phyloP scores from a whole-genome alignment of 176 grass and related monocot genomes.

The Dendrocalamus sinicus region DNA sequence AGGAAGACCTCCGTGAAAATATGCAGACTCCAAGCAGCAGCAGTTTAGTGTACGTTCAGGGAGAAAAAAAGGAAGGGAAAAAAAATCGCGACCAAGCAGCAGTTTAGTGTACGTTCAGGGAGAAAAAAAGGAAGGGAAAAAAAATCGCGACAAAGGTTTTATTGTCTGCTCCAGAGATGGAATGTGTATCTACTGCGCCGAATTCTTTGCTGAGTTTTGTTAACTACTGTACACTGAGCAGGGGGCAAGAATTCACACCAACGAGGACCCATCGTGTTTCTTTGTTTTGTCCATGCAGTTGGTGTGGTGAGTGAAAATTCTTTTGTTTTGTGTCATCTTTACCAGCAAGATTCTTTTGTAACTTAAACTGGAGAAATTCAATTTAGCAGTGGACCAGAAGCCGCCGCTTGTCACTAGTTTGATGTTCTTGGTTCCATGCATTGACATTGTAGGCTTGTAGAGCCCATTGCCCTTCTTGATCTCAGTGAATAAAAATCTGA shows the following conservation, averaged over 20 bases:
- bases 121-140: neutral
- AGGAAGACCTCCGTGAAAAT: constrained; percentile 39
- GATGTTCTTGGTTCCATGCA: neutral
- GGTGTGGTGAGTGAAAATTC: neutral
- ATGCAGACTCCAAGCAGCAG: constrained; percentile 24
- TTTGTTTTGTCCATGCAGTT: constrained; percentile 12
- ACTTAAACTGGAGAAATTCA: constrained; percentile 19
- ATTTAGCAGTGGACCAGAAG: neutral
- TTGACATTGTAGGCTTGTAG: neutral
- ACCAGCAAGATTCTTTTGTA: constrained; percentile 44
- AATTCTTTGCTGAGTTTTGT: neutral
- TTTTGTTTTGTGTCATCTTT: constrained; percentile 13
- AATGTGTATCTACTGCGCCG: constrained; percentile 22
- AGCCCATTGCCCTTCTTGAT: neutral
- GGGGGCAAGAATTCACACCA: neutral
- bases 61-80: neutral
- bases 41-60: neutral
- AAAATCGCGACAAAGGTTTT: constrained; percentile 33
- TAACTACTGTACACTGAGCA: constrained; percentile 10
- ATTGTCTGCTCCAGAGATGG: constrained; percentile 42
- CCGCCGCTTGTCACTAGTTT: neutral
- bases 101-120: neutral
- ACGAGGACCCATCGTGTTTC: constrained; percentile 16
- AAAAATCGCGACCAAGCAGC: constrained; percentile 4
- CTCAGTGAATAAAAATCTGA: neutral